Conservation (phyloP, 2,329 filamentous ascomycete genomes). For the Calonectria pauciramosa region DNA sequence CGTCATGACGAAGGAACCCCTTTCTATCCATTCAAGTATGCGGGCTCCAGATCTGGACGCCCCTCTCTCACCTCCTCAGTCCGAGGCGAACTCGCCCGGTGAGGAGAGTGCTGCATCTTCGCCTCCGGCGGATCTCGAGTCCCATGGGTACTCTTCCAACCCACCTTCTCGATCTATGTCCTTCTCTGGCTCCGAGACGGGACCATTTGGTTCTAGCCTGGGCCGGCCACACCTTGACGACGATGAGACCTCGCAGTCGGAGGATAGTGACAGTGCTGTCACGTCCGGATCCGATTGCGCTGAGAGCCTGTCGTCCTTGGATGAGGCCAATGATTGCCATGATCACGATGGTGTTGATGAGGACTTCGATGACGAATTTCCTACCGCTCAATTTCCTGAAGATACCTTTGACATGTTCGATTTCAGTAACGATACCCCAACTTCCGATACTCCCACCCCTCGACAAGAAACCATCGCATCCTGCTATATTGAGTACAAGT, state of each 20-base stretch:
- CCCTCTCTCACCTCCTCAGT: constrained; percentile 59
- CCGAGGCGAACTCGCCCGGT: constrained; percentile 60
- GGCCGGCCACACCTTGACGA: constrained; percentile 51
- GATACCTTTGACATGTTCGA: constrained; percentile 54
- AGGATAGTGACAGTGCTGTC: constrained; percentile 59
- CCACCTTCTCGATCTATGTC: constrained; percentile 64
- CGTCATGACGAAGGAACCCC: constrained; percentile 62
- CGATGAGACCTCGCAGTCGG: constrained; percentile 61
- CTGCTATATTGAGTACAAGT: constrained; percentile 55
- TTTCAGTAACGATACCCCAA: constrained; percentile 52
- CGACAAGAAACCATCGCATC: constrained; percentile 52
- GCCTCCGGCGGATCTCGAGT: constrained; percentile 49
- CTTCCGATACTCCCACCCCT: constrained; percentile 61
- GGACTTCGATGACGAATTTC: constrained; percentile 53
- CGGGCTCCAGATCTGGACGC: constrained; percentile 38
- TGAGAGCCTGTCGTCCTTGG: constrained; percentile 54
- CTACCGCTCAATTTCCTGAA: constrained; percentile 56
- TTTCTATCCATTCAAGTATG: constrained; percentile 44
- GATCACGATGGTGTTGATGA: constrained; percentile 50
- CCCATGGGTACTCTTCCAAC: constrained; percentile 50
- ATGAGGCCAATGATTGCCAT: constrained; percentile 48
- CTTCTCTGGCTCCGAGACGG: constrained; percentile 66
- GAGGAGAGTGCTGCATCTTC: constrained; percentile 58
- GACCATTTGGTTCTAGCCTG: constrained; percentile 51
- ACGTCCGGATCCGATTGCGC: constrained; percentile 62